Base-by-base conservation (phyloP, 2,329 filamentous ascomycete genomes). In the Daldinia eschscholtzii region DNA sequence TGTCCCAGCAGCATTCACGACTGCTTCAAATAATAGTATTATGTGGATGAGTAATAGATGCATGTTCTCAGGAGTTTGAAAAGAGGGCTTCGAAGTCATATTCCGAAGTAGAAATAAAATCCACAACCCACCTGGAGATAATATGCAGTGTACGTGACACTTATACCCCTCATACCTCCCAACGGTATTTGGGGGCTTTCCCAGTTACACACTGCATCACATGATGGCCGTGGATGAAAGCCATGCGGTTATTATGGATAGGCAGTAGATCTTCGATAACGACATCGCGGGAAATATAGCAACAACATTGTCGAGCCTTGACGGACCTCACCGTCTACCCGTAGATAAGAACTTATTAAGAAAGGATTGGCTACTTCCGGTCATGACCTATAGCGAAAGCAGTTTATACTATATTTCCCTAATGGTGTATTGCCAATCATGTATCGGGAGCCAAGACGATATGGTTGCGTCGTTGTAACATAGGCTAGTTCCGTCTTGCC, bases 1-100 rank as follows among this genome's bases (percentile, higher is more conserved):
- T 23, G 55, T 30, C 30, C 23, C 7, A 7, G 55, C 30, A n/a
- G 64, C 55, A 58, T 53, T 55, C 1, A 20, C n/a, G 10, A 37
- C 35, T 18, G 44, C 20, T 42, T 42, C 37, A 3, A 64, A 39
- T 20, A 59, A 37, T 18, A 67, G 33, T 41, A 15, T 41, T n/a
- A 26, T 48, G 41, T 4, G 6, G 13, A 50, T 4, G 15, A 59
- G 12, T 53, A 3, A 28, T 26, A 28, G 33, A 56, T 12, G 4
- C 69, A 71, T 67, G 4, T 56, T 66, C 28, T 33, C 10, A 13
- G n/a, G 7, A 18, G 50, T 23, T 28, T 30, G 28, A 52, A 15
- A 33, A 2, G 20, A 23, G 20, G 20, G 18, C 26, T n/a, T 7
- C 2, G 3, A 3, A 33, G 7, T 33, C 4, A 13, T 7, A 18